Evolutionary conservation across 371 early-diverging fungal species (phyloP), one percentile per base, ranked within the genome.

Genomic region (Mortierella sp.): DNA sequence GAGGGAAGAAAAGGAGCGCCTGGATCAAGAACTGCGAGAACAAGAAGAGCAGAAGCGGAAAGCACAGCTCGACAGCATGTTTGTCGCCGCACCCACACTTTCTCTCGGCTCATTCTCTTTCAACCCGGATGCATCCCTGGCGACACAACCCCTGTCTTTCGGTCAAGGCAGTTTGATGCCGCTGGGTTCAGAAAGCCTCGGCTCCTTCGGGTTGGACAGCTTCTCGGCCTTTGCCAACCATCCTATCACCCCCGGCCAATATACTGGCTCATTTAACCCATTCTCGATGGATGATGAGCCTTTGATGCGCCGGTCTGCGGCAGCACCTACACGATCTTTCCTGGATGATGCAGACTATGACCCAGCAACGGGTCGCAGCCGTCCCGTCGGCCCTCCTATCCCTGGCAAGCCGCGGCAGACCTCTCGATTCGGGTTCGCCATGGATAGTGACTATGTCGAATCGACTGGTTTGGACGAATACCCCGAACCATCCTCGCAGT

Each of bases 391-490:
- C 3, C 79, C 72, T 17, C 73, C 79, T 11, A 65, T 70, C 44
- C 70, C 79, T 8, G 64, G 69, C 39, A 79, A 72, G 28, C 78
- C 81, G 43, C 55, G 81, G 23, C 78, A 78, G 34, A 57, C 79
- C 12, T 81, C 81, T 32, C 80, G 81, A 5, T 81, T 81, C 30
- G 81, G 73, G 17, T 81, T 81, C 51, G 81, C 81, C 1, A 70
- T 63, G 50, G 81, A 76, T 19, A 66, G 51, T 27, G 55, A 57
- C 39, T 60, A 69, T 32, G 43, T 15, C 28, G 52, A 64, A 9
- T 43, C 76, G 7, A 54, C 44, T 28, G 60, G 56, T 23, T 43
- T 51, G 7, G 78, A 63, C 9, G 61, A 52, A 28, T 67, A 52
- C 11, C 44, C 64, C 19, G 67, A 72, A 15, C 60, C 72, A 34